phyloP scores from a whole-genome alignment of 345 rosid species.

The Limnanthes douglasii region DNA sequence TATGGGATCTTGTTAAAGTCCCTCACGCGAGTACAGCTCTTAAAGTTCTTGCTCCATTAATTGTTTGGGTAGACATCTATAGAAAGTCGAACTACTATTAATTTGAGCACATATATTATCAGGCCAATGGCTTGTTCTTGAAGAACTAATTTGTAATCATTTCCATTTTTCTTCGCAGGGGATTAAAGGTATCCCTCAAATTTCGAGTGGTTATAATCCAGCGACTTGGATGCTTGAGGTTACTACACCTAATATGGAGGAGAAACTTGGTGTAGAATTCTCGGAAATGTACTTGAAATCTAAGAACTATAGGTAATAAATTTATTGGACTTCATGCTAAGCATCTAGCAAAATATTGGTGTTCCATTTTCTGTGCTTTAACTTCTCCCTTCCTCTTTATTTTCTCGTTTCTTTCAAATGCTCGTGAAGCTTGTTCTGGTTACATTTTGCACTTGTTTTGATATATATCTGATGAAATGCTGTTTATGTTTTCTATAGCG shows the following conservation, averaged over 20 bases:
- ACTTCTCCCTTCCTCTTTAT: not conserved
- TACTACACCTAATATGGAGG: conserved; percentile 52
- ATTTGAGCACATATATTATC: not conserved
- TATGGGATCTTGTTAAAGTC: not conserved
- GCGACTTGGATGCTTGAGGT: conserved; percentile 99
- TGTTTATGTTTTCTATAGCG: conserved; percentile 21
- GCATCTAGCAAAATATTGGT: not conserved
- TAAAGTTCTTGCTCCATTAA: not conserved
- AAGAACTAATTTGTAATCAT: not conserved
- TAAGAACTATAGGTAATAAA: conserved; percentile 38
- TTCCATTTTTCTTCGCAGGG: conserved; percentile 18
- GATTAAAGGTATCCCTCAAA: conserved; percentile 39
- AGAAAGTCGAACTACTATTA: not conserved
- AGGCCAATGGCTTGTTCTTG: not conserved
- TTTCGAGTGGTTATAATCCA: conserved; percentile 61
- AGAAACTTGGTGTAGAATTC: conserved; percentile 45
- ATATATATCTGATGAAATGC: not conserved
- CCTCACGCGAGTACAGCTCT: not conserved
- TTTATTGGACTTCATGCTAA: not conserved
- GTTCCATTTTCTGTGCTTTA: not conserved
- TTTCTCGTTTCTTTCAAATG: not conserved
- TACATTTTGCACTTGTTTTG: not conserved
- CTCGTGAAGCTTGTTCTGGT: not conserved
- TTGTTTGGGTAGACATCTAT: not conserved
- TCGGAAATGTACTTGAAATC: conserved; percentile 53